Base-by-base conservation (phyloP, 179 eudicot species). In the Vitellaria paradoxa region DNA sequence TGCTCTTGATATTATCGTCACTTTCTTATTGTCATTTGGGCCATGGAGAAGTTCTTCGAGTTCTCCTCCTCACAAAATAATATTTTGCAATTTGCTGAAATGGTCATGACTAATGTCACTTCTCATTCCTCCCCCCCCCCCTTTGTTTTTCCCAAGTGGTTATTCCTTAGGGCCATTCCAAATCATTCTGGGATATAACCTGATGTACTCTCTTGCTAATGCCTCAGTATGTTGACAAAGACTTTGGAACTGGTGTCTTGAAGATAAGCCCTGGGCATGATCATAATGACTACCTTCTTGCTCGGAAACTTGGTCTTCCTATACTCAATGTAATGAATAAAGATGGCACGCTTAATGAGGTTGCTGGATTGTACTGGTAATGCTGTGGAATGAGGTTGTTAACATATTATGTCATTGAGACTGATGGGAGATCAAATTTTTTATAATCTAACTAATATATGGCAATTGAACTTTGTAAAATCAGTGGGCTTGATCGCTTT, bases 221-320 rank as follows among this genome's bases (percentile, higher is more conserved):
- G 78, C 70, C 81, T 75, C 90, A 95, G 99, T 84, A 83, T 81
- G 99, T 95, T 76, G 99, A 95, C 82, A 93, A 81, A 83, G 98
- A 93, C 73, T 93, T 95, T 83, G 99, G 99, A 61, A 95, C 99
- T 81, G 99, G 99, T 73, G 99, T 95, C 52, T 81, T 95, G 85
- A 95, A 95, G 87, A 93, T 95, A 84, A 93, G 99, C 86, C 99
- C 99, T 79, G 99, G 98, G 47, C 99, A 95, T 89, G 99, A 95
- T 88, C 99, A 95, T 75, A 95, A 95, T 82, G 99, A 95, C 85
- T 95, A 95, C 83, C 88, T 90, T 74, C 93, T 95, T 68, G 99
- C 99, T 78, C 91, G 99, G 63, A 95, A 95, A 84, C 91, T 89
- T 80, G 99, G 99, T 76, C 97, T 95, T 65, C 99, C 98, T 7